phyloP scores from a whole-genome alignment of 192 early-diverging fungal genomes.

The Spinellus fusiger region DNA sequence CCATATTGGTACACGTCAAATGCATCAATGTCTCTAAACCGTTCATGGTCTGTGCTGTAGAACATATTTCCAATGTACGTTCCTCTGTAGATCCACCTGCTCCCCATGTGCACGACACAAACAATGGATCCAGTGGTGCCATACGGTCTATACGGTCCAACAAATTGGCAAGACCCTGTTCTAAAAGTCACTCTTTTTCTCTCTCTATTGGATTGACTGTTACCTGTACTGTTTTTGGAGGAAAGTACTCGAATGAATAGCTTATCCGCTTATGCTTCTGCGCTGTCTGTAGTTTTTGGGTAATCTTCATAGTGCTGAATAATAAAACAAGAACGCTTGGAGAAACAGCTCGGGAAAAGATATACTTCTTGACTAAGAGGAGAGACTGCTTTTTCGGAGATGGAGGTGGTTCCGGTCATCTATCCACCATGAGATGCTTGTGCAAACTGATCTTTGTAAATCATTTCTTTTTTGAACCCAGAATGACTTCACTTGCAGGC shows the following conservation, averaged over 20 bases:
- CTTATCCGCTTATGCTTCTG: slow-evolving; percentile 51
- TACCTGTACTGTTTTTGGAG: slow-evolving; percentile 85
- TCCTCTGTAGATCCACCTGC: slow-evolving; percentile 77
- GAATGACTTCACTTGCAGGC: too few relatives aligned
- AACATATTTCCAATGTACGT: slow-evolving; percentile 63
- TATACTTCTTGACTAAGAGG: too few relatives aligned
- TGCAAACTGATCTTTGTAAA: too few relatives aligned
- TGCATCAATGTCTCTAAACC: slow-evolving; percentile 82
- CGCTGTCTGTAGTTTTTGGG: slow-evolving; percentile 62
- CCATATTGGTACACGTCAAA: slow-evolving; percentile 90
- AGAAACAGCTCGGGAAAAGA: too few relatives aligned
- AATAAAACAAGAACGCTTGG: too few relatives aligned
- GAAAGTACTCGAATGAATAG: slow-evolving; percentile 96
- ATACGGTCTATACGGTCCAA: slow-evolving; percentile 80
- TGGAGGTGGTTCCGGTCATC: too few relatives aligned
- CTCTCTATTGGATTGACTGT: not conserved
- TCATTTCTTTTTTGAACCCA: too few relatives aligned
- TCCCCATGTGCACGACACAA: slow-evolving; percentile 83
- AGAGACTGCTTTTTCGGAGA: too few relatives aligned
- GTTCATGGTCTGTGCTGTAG: slow-evolving; percentile 65
- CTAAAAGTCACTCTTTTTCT: not conserved
- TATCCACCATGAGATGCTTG: too few relatives aligned
- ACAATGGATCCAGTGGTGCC: slow-evolving; percentile 66
- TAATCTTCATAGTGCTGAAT: slow-evolving; percentile 63
- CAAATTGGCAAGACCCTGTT: slow-evolving; percentile 71